Evolutionary conservation across 2,329 filamentous ascomycete genomes (phyloP).

Genomic region (Juglanconis juglandina): DNA sequence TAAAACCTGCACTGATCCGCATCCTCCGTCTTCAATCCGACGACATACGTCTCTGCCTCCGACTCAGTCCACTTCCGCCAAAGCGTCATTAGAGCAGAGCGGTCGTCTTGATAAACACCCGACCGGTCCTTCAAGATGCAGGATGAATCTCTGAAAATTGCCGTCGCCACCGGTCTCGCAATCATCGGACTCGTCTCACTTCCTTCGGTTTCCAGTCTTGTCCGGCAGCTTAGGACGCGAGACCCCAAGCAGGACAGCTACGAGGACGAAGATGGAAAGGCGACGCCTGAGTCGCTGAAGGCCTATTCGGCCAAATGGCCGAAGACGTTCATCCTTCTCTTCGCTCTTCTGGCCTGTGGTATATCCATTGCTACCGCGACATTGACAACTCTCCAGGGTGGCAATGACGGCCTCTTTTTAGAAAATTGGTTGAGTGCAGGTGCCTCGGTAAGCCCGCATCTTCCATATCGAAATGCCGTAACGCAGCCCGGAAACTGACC

Average conservation of each 20-base stretch:
- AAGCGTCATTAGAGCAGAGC: background rate
- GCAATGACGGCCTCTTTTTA: slow-evolving; percentile 39
- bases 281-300: slow-evolving; percentile 59
- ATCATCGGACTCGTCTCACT: slow-evolving; percentile 28
- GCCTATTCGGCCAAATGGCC: slow-evolving; percentile 60
- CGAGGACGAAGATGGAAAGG: slow-evolving; percentile 66
- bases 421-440: slow-evolving; percentile 59
- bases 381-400: slow-evolving; percentile 40
- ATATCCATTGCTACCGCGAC: slow-evolving; percentile 56
- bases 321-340: slow-evolving; percentile 51
- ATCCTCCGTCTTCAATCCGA: slow-evolving; percentile 28
- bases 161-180: slow-evolving; percentile 25
- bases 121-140: slow-evolving; percentile 21
- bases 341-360: slow-evolving; percentile 51
- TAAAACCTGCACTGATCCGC: slow-evolving; percentile 24
- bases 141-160: slow-evolving; percentile 26
- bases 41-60: background rate
- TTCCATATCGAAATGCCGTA: no score
- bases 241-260: slow-evolving; percentile 48
- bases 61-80: background rate
- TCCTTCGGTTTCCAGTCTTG: slow-evolving; percentile 28
- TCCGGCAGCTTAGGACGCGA: slow-evolving; percentile 25
- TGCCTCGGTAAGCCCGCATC: slow-evolving; percentile 58
- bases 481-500: slow-evolving; percentile 14
- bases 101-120: background rate